Evolutionary conservation across 1,284 basidiomycete genomes (phyloP), one percentile per base, ranked within the genome.

Genomic region (Farysia itapuensis): DNA sequence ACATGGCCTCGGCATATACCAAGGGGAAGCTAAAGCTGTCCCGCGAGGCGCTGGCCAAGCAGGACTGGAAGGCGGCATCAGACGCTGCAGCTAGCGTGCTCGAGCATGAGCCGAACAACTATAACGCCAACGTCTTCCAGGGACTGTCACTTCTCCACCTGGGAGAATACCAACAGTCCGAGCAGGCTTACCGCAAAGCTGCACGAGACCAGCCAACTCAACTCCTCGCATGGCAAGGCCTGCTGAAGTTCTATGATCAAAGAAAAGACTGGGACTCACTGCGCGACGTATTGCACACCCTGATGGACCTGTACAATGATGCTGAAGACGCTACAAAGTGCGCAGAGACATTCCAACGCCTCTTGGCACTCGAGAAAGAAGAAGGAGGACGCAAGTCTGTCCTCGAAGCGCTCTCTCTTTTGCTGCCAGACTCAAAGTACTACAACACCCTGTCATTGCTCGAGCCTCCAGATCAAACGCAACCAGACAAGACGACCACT

Each of bases 371-470:
- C 2, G 82, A 84, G 20, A 80, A 84, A 14, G 79, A 83, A 35
- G 81, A 84, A 49, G 88, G 87, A 11, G 47, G 45, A 15, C 33
- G 38, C 15, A 43, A 37, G 18, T 31, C 42, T 9, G 30, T 53
- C 35, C 40, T 45, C 41, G 29, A 52, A 5, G 82, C 85, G 0
- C 80, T 97, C 9, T 81, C 81, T 4, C 80, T 87, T 22, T 80
- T 91, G 9, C 83, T 96, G 5, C 88, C 89, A 0, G 83, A 83
- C 9, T 93, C 92, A 7, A 79, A 82, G 0, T 79, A 86, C 21
- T 87, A 87, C 64, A 59, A 79, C 1, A 78, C 85, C 1, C 79
- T 97, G 3, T 85, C 83, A 2, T 79, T 79, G 0, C 80, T 94
- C 1, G 86, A 89, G 4, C 79, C 80, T 2, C 87, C 88, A 0